These are phyloP conservation scores for Hypoxylon rickii DNA, from an alignment of 495 filamentous ascomycete genomes.

Conservation along the genomic window DNA sequence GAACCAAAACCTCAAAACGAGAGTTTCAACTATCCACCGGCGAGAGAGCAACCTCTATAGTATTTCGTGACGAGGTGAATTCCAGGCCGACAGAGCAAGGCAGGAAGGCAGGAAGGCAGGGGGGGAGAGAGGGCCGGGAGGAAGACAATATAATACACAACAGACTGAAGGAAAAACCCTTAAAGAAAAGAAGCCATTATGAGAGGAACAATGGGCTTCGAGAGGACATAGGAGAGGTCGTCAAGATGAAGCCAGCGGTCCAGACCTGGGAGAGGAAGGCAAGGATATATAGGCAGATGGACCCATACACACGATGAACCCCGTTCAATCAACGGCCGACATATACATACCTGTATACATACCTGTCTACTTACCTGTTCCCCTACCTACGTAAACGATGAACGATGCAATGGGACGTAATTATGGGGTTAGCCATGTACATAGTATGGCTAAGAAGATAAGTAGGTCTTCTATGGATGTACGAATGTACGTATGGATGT, in stretches of 20 bases:
- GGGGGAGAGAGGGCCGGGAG: too few species aligned
- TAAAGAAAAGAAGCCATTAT: slow-evolving; percentile 52
- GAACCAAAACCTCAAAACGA: slow-evolving; percentile 22
- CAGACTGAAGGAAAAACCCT: slow-evolving; percentile 38
- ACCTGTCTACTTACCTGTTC: slow-evolving; percentile 27
- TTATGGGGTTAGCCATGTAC: slow-evolving; percentile 36
- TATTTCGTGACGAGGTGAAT: slow-evolving; percentile 17
- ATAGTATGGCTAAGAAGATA: slow-evolving; percentile 37
- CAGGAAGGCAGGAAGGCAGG: too few species aligned
- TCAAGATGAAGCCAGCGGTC: slow-evolving; percentile 39
- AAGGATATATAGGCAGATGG: slow-evolving; percentile 52
- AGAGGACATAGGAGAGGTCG: slow-evolving; percentile 42
- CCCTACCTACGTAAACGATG: slow-evolving; percentile 34
- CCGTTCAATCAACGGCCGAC: slow-evolving; percentile 37
- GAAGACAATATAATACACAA: slow-evolving; percentile 37
- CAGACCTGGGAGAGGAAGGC: slow-evolving; percentile 48
- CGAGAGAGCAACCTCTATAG: slow-evolving; percentile 14
- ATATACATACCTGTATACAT: slow-evolving; percentile 32
- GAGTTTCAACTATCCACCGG: slow-evolving; percentile 28
- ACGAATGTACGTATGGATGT: background rate
- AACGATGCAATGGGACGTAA: slow-evolving; percentile 37
- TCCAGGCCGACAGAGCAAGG: slow-evolving; percentile 22
- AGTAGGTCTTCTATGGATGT: slow-evolving; percentile 14
- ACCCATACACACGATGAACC: slow-evolving; percentile 40
- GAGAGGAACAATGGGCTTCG: slow-evolving; percentile 42